phyloP scores from a whole-genome alignment of 768 basidiomycete species.

The Tricholoma matsutake region DNA sequence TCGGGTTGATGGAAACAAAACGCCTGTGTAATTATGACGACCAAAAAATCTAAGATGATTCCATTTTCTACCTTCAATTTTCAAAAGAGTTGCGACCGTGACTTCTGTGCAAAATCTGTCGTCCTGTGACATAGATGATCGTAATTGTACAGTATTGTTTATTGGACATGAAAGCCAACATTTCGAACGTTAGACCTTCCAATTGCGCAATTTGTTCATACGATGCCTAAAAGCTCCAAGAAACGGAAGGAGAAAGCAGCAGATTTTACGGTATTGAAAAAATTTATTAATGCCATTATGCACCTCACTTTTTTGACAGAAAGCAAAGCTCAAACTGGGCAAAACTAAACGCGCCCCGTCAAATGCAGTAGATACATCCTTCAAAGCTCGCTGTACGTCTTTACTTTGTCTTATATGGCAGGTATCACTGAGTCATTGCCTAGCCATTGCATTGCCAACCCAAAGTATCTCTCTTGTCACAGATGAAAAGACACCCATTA shows the following conservation, averaged over 20 bases:
- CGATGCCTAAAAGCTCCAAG: slow-evolving; percentile 82
- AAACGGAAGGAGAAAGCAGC: slow-evolving; percentile 85
- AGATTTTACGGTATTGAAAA: slow-evolving; percentile 69
- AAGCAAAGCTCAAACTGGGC: slow-evolving; percentile 95
- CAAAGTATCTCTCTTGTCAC: slow-evolving; percentile 72
- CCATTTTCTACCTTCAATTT: too few relatives aligned
- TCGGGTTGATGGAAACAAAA: too few relatives aligned
- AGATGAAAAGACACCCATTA: slow-evolving; percentile 59
- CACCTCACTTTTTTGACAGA: slow-evolving; percentile 45
- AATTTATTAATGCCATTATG: neutral
- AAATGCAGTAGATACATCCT: slow-evolving; percentile 94
- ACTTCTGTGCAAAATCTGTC: too few relatives aligned
- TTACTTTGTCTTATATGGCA: slow-evolving; percentile 10
- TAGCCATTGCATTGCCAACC: slow-evolving; percentile 86
- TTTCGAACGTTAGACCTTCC: neutral
- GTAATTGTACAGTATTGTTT: too few relatives aligned
- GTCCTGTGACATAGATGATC: too few relatives aligned
- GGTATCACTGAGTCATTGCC: neutral
- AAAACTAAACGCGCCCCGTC: slow-evolving; percentile 82
- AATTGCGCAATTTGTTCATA: neutral
- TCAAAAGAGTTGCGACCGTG: too few relatives aligned
- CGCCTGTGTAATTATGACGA: too few relatives aligned
- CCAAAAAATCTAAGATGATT: too few relatives aligned
- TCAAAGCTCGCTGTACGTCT: slow-evolving; percentile 85
- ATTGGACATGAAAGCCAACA: neutral